A percentile compares a stretch with the other conserved stretches of the same genome.
phyloP scores from a whole-genome alignment of 2,329 filamentous ascomycete genomes.

The Fragosphaeria purpurea region DNA sequence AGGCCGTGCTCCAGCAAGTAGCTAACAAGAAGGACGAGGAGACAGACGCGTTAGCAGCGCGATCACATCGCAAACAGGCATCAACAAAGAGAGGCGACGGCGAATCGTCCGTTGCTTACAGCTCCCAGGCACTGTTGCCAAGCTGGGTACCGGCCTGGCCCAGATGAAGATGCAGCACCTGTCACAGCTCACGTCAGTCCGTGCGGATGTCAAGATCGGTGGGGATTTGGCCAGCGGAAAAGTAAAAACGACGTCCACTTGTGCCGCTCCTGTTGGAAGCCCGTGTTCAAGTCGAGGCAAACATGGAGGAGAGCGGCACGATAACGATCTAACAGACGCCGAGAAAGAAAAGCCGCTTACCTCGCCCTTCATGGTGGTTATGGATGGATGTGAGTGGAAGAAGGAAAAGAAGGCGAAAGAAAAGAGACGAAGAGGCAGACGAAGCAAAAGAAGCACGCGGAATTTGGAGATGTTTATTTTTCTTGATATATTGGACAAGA shows the following conservation, averaged over 20 bases:
- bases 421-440: background rate
- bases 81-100: background rate
- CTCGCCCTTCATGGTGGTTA: constrained; percentile 46
- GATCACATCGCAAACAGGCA: constrained; percentile 13
- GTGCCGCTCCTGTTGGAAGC: too few relatives aligned
- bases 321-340: background rate
- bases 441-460: too few relatives aligned
- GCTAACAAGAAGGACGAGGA: constrained; percentile 30
- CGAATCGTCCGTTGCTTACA: constrained; percentile 38
- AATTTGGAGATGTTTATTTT: too few relatives aligned
- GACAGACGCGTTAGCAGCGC: constrained; percentile 7
- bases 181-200: background rate
- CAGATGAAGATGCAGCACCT: constrained; percentile 56
- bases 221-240: background rate
- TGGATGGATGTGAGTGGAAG: background rate
- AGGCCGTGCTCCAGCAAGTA: constrained; percentile 67
- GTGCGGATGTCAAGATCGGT: constrained; percentile 17
- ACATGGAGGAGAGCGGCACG: too few relatives aligned
- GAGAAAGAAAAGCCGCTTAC: constrained; percentile 26
- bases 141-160: constrained; percentile 65
- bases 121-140: constrained; percentile 66
- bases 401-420: constrained; percentile 1
- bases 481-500: background rate
- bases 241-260: background rate
- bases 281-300: too few relatives aligned